Conservation (phyloP, 192 early-diverging fungal genomes). For the Borealophlyctis nickersoniae region DNA sequence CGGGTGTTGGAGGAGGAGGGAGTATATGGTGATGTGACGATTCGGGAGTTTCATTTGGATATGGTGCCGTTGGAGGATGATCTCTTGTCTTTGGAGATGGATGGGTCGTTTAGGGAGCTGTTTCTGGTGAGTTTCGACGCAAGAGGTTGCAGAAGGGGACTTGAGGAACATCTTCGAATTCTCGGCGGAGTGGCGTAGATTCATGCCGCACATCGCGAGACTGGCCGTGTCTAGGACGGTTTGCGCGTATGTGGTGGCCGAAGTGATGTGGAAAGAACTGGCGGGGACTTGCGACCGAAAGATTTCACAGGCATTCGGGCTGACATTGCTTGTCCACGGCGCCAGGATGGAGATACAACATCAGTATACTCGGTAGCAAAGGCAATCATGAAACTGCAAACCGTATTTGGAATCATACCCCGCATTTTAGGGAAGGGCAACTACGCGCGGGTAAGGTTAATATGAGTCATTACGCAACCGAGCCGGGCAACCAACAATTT, state of each 20-base stretch:
- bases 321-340: no score
- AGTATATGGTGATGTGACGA: slow-evolving; percentile 78
- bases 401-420: slow-evolving; percentile 84
- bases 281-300: no score
- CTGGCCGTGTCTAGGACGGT: no score
- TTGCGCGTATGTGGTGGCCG: no score
- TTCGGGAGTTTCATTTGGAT: slow-evolving; percentile 89
- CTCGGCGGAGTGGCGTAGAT: no score
- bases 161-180: background rate
- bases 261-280: no score
- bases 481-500: no score
- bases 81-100: slow-evolving; percentile 84
- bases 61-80: slow-evolving; percentile 89
- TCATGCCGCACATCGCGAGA: no score
- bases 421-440: slow-evolving; percentile 89
- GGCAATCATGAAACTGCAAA: slow-evolving; percentile 86
- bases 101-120: slow-evolving; percentile 76
- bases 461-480: no score
- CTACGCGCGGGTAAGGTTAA: slow-evolving; percentile 46
- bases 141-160: background rate
- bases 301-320: no score
- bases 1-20: slow-evolving; percentile 91
- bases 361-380: slow-evolving; percentile 70
- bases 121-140: slow-evolving; percentile 52
- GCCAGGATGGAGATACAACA: slow-evolving; percentile 72